These are phyloP conservation scores for Singerocomus inundabilis DNA, from an alignment of 1,284 basidiomycete species.

Conservation along the genomic window DNA sequence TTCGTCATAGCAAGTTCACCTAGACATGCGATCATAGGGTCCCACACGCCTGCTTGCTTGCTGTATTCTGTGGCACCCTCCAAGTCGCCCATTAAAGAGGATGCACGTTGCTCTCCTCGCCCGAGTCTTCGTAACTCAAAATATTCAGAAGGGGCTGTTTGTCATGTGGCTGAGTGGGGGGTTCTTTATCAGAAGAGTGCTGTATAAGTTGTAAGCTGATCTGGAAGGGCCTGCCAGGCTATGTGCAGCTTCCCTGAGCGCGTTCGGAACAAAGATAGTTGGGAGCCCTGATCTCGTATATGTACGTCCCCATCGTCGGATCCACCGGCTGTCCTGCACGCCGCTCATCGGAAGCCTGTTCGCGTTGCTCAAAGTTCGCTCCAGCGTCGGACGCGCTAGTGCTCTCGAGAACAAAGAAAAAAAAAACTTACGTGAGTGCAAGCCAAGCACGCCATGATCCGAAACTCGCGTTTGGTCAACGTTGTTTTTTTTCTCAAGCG, in stretches of 20 bases:
- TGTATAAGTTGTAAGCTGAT: conserved; percentile 16
- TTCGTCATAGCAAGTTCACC: conserved; percentile 25
- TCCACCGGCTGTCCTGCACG: conserved; percentile 19
- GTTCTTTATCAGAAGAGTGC: conserved; percentile 31
- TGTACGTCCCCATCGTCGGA: conserved; percentile 20
- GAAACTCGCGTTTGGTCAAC: background rate
- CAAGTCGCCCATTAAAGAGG: conserved; percentile 11
- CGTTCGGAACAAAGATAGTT: conserved; percentile 28
- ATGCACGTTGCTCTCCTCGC: conserved; percentile 21
- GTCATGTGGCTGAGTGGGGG: conserved; percentile 32
- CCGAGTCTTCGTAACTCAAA: conserved; percentile 14
- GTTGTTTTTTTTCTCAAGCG: conserved; percentile 10
- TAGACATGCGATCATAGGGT: conserved; percentile 24
- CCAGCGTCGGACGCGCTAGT: no score
- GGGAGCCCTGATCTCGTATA: conserved; percentile 23
- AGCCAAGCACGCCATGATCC: conserved; percentile 11
- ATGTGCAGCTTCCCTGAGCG: conserved; percentile 27
- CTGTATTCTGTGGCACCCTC: conserved; percentile 20
- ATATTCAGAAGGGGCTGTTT: conserved; percentile 22
- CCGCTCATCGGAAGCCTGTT: conserved; percentile 13
- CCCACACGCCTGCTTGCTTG: conserved; percentile 29
- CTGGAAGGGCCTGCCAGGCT: conserved; percentile 16
- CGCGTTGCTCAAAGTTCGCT: background rate
- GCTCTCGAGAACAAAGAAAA: background rate
- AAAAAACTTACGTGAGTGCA: no score